These are phyloP conservation scores for Botrytis squamosa DNA, from an alignment of 2,329 filamentous ascomycete genomes.

Conservation along the genomic window DNA sequence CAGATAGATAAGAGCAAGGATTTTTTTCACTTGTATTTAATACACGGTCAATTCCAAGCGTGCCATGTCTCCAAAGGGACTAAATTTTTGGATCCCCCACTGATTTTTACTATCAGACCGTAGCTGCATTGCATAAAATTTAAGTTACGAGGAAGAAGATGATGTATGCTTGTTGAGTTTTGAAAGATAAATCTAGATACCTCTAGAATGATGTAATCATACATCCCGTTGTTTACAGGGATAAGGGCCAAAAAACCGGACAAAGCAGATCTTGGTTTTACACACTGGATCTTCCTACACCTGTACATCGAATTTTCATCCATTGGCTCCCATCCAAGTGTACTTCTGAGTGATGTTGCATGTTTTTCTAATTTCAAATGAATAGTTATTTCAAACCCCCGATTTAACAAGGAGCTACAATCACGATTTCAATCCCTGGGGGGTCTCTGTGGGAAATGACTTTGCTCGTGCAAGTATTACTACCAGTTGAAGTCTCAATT, in stretches of 20 bases:
- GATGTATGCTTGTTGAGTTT: neutral
- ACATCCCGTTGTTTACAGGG: neutral
- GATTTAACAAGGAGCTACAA: neutral
- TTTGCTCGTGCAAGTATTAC: neutral
- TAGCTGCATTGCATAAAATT: neutral
- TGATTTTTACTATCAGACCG: rapidly evolving
- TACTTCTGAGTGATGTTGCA: neutral
- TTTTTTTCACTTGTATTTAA: no score
- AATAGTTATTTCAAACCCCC: neutral
- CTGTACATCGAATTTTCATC: neutral
- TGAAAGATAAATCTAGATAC: neutral
- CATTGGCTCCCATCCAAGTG: neutral
- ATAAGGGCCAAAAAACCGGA: rapidly evolving
- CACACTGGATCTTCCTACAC: neutral
- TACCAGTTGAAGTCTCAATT: neutral
- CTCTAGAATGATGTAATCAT: neutral
- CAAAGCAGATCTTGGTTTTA: neutral
- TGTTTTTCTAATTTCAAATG: neutral
- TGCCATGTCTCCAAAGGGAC: neutral
- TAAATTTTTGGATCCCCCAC: rapidly evolving
- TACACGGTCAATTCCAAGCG: neutral
- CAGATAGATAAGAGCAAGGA: no score
- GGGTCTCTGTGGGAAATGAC: neutral
- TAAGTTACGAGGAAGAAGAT: neutral
- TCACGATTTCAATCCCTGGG: neutral